These are phyloP conservation scores for Arxiozyma bovina DNA, from an alignment of 1,139 yeast species.

Conservation along the genomic window DNA sequence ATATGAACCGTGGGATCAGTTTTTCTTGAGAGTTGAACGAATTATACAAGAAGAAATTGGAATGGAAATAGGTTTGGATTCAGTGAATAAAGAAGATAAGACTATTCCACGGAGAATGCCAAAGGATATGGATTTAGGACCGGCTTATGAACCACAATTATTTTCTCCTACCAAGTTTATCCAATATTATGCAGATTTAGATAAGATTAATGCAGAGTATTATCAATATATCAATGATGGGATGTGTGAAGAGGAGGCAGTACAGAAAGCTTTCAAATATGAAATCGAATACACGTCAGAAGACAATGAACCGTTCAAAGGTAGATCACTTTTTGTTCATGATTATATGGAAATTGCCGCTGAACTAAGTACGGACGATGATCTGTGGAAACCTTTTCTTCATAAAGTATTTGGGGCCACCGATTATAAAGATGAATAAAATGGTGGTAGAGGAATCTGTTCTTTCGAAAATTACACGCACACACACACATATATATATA, in stretches of 20 bases:
- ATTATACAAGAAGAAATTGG: slow-evolving; percentile 18
- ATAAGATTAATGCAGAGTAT: slow-evolving; percentile 51
- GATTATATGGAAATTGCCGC: slow-evolving; percentile 55
- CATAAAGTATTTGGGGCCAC: slow-evolving; percentile 54
- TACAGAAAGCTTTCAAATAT: slow-evolving; percentile 41
- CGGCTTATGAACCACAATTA: slow-evolving; percentile 62
- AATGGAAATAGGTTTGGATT: neutral
- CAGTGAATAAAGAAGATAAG: slow-evolving; percentile 24
- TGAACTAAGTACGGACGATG: slow-evolving; percentile 36
- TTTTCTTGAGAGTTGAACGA: slow-evolving; percentile 42
- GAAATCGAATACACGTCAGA: slow-evolving; percentile 65
- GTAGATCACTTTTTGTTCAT: slow-evolving; percentile 47
- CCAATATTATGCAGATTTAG: slow-evolving; percentile 63
- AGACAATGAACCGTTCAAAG: slow-evolving; percentile 42
- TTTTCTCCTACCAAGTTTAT: slow-evolving; percentile 66
- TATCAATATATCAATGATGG: slow-evolving; percentile 33
- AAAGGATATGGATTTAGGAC: slow-evolving; percentile 43
- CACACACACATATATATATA: neutral
- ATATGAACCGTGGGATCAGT: slow-evolving; percentile 44
- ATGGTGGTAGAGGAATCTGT: slow-evolving; percentile 18
- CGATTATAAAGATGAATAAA: slow-evolving; percentile 25
- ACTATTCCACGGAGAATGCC: slow-evolving; percentile 64
- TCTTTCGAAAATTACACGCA: no score
- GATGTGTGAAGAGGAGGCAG: slow-evolving; percentile 17
- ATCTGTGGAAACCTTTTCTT: slow-evolving; percentile 35